Conservation (phyloP, 768 basidiomycete species). For the Hebeloma cylindrosporum region DNA sequence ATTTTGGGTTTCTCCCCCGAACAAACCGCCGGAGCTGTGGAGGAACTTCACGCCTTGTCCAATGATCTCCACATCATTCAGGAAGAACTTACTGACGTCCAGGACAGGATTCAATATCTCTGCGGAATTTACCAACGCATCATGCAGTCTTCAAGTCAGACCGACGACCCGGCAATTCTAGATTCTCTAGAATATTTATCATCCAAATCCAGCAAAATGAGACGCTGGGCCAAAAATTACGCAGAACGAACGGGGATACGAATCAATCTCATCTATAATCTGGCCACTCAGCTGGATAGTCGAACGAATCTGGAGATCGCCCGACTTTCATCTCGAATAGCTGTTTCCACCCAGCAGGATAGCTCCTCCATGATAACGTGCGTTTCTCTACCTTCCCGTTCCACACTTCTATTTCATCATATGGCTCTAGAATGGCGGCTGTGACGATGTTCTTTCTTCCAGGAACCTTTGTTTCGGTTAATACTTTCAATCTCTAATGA, state of each 20-base stretch:
- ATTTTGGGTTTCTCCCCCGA: not conserved
- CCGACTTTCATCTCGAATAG: not conserved
- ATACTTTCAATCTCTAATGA: not conserved
- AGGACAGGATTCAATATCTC: conserved; percentile 12
- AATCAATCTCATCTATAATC: conserved; percentile 1
- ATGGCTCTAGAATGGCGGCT: conserved; percentile 7
- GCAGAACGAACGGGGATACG: not conserved
- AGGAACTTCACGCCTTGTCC: conserved; percentile 13
- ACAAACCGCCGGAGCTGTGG: conserved; percentile 5
- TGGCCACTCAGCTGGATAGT: not conserved
- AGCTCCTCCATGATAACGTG: conserved; percentile 7
- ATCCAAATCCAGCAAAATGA: too few species aligned
- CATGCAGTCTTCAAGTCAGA: too few species aligned
- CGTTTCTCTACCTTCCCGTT: not conserved
- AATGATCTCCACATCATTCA: conserved; percentile 10
- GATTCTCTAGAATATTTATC: too few species aligned
- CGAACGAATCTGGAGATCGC: conserved; percentile 4
- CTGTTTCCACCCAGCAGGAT: conserved; percentile 2
- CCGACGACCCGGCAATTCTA: too few species aligned
- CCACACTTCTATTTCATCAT: not conserved
- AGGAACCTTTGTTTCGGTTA: conserved; percentile 22
- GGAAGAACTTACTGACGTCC: conserved; percentile 11
- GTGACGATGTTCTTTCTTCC: conserved; percentile 30
- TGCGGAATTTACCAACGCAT: not conserved
- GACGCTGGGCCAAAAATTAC: too few species aligned